Evolutionary conservation across 352 stramenopile genomes (phyloP).

Genomic region (Pythium aphanidermatum): DNA sequence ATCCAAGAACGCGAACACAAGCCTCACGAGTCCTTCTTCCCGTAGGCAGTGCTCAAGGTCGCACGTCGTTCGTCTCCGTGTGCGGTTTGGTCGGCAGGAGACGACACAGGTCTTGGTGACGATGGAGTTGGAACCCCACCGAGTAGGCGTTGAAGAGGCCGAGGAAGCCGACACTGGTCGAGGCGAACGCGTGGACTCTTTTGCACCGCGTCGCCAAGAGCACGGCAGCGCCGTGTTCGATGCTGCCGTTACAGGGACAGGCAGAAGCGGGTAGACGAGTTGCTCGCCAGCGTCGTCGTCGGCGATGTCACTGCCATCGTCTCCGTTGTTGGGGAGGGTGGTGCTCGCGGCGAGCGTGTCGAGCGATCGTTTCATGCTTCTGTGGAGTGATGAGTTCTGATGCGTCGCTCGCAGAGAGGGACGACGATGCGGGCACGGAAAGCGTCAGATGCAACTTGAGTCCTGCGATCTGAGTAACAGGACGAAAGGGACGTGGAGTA

Average conservation of each 20-base stretch:
- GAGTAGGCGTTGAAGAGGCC: too few species aligned
- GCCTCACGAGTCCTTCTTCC: constrained; percentile 53
- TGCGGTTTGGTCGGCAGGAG: constrained; percentile 5
- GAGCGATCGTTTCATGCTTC: constrained; percentile 18
- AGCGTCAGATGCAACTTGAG: too few species aligned
- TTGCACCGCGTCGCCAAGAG: constrained; percentile 1
- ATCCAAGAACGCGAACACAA: constrained; percentile 64
- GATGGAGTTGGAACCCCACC: constrained; percentile 2
- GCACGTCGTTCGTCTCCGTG: constrained; percentile 17
- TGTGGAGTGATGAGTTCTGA: neutral
- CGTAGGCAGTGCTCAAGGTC: constrained; percentile 36
- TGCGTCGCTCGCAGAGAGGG: too few species aligned
- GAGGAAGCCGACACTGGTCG: too few species aligned
- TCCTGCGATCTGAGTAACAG: constrained; percentile 14
- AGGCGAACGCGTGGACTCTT: neutral
- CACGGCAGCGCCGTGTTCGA: too few species aligned
- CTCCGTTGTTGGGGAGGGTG: neutral
- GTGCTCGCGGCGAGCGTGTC: constrained; percentile 3
- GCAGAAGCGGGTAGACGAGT: constrained; percentile 11
- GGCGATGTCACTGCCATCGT: neutral
- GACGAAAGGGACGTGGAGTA: constrained; percentile 9
- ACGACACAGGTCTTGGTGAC: constrained; percentile 3
- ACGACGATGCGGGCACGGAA: too few species aligned
- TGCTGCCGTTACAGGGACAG: too few species aligned
- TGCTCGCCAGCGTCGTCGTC: constrained; percentile 1